These are phyloP conservation scores for Erodium texanum DNA, from an alignment of 441 rosid species.

Conservation along the genomic window DNA sequence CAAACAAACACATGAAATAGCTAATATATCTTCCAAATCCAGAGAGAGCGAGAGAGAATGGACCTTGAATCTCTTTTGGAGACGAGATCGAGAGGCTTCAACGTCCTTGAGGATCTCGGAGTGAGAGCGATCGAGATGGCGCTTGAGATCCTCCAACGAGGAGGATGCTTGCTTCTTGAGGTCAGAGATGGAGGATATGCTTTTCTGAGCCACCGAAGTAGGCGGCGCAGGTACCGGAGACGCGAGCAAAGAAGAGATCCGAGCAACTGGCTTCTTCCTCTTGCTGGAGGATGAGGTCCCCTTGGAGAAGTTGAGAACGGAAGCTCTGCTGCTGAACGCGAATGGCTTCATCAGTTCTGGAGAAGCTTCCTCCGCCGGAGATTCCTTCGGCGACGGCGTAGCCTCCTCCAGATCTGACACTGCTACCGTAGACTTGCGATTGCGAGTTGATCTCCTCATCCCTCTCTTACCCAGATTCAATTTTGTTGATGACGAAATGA, in stretches of 20 bases:
- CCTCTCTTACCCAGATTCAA: conserved; percentile 1
- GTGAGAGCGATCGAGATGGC: conserved; percentile 37
- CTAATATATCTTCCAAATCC: background rate
- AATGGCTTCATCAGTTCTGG: conserved; percentile 1
- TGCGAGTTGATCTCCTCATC: conserved; percentile 7
- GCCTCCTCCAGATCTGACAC: background rate
- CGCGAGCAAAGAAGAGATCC: background rate
- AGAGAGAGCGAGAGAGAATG: background rate
- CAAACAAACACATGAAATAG: background rate
- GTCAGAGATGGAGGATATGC: conserved; percentile 28
- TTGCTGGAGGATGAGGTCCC: conserved; percentile 5
- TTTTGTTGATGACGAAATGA: background rate
- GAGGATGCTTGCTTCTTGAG: conserved; percentile 33
- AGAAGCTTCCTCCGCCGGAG: conserved; percentile 3
- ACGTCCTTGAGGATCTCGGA: conserved; percentile 43
- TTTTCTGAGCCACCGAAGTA: conserved; percentile 20
- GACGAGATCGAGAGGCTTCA: conserved; percentile 42
- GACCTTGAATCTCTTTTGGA: conserved; percentile 47
- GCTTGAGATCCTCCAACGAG: conserved; percentile 36
- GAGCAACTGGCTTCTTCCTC: conserved; percentile 16
- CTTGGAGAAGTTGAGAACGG: conserved; percentile 1
- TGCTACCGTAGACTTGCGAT: background rate
- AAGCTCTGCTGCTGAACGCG: conserved; percentile 8
- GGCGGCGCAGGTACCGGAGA: conserved; percentile 15
- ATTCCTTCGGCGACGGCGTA: background rate